These are phyloP conservation scores for Pichia kluyveri DNA, from an alignment of 805 yeast species.

Conservation along the genomic window DNA sequence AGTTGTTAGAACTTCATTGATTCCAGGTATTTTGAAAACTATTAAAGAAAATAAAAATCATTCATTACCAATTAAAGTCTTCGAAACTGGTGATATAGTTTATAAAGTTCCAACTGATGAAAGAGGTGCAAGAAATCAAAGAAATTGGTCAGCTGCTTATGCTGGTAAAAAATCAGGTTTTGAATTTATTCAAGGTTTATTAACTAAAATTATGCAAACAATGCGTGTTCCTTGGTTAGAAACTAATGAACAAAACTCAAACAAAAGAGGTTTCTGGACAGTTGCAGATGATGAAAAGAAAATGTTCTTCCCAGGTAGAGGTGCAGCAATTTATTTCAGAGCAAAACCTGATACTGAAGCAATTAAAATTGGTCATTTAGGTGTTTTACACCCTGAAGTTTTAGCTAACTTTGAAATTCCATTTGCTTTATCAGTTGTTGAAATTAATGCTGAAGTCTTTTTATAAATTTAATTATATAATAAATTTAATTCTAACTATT, in stretches of 20 bases:
- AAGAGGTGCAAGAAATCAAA: constrained; percentile 84
- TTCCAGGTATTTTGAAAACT: constrained; percentile 93
- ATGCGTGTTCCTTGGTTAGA: constrained; percentile 81
- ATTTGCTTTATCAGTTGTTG: constrained; percentile 86
- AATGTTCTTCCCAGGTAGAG: constrained; percentile 95
- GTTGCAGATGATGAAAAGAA: constrained; percentile 57
- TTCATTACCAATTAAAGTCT: constrained; percentile 87
- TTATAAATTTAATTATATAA: constrained; percentile 31
- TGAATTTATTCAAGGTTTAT: constrained; percentile 87
- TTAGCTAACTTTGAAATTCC: constrained; percentile 81
- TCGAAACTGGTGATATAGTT: constrained; percentile 92
- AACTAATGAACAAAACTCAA: constrained; percentile 36
- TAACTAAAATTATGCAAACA: constrained; percentile 94
- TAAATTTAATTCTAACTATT: too few species aligned
- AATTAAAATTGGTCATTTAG: constrained; percentile 68
- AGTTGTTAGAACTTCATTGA: constrained; percentile 89
- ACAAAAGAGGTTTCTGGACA: constrained; percentile 79
- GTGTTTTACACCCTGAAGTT: constrained; percentile 95
- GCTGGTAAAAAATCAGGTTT: constrained; percentile 96
- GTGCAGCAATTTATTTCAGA: constrained; percentile 80
- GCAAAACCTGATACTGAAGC: constrained; percentile 47
- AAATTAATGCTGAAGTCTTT: constrained; percentile 82
- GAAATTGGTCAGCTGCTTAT: constrained; percentile 89
- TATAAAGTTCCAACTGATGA: constrained; percentile 68
- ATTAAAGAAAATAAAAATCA: constrained; percentile 94